Conservation (phyloP, 192 early-diverging fungal species). For the Coemansia sp. region DNA sequence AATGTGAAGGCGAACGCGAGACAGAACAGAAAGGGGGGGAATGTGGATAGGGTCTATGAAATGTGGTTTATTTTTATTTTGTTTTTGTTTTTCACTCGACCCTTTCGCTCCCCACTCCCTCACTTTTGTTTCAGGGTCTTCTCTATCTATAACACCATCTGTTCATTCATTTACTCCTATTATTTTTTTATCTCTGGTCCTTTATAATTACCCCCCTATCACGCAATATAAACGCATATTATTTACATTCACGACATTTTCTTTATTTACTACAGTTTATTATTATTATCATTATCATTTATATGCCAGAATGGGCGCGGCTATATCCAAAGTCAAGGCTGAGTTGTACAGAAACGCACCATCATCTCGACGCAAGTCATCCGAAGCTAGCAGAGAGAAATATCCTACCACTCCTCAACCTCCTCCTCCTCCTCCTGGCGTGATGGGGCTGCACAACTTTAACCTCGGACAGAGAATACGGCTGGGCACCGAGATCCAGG, state of each 20-base stretch:
- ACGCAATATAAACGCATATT: too few relatives aligned
- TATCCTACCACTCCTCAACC: background rate
- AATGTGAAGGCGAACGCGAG: too few relatives aligned
- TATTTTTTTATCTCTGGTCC: background rate
- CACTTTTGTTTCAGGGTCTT: background rate
- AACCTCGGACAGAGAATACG: conserved; percentile 82
- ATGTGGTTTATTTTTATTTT: too few relatives aligned
- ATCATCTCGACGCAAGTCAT: background rate
- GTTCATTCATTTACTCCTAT: background rate
- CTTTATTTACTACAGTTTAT: background rate
- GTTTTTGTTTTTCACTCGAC: too few relatives aligned
- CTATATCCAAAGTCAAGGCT: background rate
- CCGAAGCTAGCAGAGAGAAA: background rate
- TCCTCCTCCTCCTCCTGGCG: background rate
- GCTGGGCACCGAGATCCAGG: conserved; percentile 85
- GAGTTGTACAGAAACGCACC: background rate
- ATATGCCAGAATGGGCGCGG: background rate
- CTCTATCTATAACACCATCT: background rate
- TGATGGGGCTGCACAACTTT: conserved; percentile 70
- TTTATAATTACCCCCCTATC: too few relatives aligned
- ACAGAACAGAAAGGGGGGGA: too few relatives aligned
- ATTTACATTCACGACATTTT: too few relatives aligned
- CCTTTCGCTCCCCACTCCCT: too few relatives aligned
- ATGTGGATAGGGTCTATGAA: too few relatives aligned
- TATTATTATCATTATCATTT: background rate